Evolutionary conservation across 1,284 basidiomycete genomes (phyloP).

Genomic region (Chalciporus sp.): DNA sequence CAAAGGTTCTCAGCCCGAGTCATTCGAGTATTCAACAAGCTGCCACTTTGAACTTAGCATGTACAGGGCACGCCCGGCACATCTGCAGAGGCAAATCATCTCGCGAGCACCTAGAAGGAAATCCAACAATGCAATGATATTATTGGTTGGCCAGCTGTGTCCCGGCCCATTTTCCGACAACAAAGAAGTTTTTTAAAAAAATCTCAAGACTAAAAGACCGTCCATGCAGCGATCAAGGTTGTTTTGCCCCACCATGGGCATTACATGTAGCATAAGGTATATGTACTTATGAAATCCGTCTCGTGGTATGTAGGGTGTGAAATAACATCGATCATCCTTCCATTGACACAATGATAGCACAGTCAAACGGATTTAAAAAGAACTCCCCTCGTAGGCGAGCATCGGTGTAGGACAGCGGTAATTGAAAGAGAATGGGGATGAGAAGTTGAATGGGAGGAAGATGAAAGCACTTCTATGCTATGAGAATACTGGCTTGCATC

Average conservation of each 20-base stretch:
- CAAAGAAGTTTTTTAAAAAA: neutral
- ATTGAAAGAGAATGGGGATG: neutral
- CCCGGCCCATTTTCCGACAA: neutral
- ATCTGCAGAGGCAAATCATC: too few species aligned
- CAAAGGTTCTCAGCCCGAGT: too few species aligned
- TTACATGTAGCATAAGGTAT: constrained; percentile 5
- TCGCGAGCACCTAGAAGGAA: too few species aligned
- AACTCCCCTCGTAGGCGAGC: neutral
- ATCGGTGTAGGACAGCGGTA: neutral
- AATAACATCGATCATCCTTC: constrained; percentile 1
- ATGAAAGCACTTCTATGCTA: neutral
- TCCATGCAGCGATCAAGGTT: neutral
- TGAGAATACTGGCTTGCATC: neutral
- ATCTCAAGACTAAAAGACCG: neutral
- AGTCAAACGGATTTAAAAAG: neutral
- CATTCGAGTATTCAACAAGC: too few species aligned
- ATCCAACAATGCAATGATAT: neutral
- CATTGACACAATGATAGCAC: neutral
- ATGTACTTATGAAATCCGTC: constrained; percentile 6
- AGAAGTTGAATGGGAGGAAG: too few species aligned
- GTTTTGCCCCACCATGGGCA: neutral
- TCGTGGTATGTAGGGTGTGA: neutral
- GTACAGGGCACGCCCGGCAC: too few species aligned
- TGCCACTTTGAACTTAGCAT: too few species aligned
- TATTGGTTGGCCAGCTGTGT: neutral